phyloP scores from a whole-genome alignment of 257 asterid species.

The Solanum verrucosum region DNA sequence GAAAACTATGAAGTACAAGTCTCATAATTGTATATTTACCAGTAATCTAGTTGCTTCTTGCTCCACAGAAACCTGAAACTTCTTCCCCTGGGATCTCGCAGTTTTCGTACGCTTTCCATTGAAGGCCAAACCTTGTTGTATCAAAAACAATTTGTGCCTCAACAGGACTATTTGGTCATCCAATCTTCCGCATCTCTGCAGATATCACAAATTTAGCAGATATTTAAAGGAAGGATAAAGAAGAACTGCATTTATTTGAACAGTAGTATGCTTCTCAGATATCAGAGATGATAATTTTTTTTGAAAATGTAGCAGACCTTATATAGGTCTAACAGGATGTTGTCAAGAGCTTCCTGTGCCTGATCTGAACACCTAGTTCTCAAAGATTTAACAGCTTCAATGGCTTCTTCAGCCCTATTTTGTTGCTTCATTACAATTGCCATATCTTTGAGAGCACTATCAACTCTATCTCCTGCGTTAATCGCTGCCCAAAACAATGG shows the following conservation, averaged over 20 bases:
- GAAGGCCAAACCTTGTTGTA: slow-evolving; percentile 93
- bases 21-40: slow-evolving; percentile 28
- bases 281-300: background rate
- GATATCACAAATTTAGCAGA: background rate
- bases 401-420: slow-evolving; percentile 91
- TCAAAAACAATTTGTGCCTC: slow-evolving; percentile 61
- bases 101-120: slow-evolving; percentile 94
- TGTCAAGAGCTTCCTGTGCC: slow-evolving; percentile 95
- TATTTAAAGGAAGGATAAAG: background rate
- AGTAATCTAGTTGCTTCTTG: slow-evolving; percentile 91
- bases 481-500: slow-evolving; percentile 97
- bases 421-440: slow-evolving; percentile 99
- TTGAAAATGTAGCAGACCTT: slow-evolving; percentile 31
- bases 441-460: slow-evolving; percentile 96
- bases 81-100: slow-evolving; percentile 94
- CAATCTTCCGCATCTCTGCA: slow-evolving; percentile 93
- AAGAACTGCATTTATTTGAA: background rate
- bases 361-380: slow-evolving; percentile 87
- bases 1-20: background rate
- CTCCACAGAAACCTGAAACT: slow-evolving; percentile 93
- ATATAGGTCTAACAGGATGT: slow-evolving; percentile 77
- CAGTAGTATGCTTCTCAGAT: background rate
- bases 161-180: slow-evolving; percentile 71
- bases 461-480: slow-evolving; percentile 97
- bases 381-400: slow-evolving; percentile 84